These are phyloP conservation scores for Pestalotiopsis sp. DNA, from an alignment of 2,329 filamentous ascomycete genomes.

Conservation along the genomic window DNA sequence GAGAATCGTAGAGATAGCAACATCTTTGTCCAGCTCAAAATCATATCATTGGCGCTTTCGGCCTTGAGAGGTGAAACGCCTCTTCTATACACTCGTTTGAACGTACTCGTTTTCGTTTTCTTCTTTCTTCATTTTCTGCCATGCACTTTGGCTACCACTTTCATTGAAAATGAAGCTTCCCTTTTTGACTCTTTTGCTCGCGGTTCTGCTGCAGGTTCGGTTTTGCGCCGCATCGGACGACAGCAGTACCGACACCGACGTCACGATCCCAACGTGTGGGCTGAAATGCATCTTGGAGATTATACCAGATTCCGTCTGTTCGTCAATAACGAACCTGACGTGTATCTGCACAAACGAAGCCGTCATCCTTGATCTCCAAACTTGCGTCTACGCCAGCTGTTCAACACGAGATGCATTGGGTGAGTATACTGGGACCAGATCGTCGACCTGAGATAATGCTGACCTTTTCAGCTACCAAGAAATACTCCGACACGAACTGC, in stretches of 20 bases:
- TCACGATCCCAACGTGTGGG: not conserved
- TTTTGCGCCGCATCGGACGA: not conserved
- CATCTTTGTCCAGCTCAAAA: not conserved
- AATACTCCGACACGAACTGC: not conserved
- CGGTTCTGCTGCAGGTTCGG: not conserved
- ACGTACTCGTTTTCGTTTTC: not conserved
- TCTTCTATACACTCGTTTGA: not conserved
- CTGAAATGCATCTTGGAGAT: not conserved
- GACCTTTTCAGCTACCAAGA: not conserved
- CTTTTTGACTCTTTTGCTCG: not conserved
- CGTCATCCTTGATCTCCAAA: not conserved
- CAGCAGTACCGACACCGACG: not conserved
- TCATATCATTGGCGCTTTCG: not conserved
- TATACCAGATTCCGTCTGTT: not conserved
- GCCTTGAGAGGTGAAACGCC: not conserved
- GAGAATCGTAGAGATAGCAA: not conserved
- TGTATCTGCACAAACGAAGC: conserved; percentile 4
- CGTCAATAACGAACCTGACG: not conserved
- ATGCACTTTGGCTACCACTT: not conserved
- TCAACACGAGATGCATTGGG: not conserved
- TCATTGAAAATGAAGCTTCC: not conserved
- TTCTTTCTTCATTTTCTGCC: not conserved
- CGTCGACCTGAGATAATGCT: not conserved
- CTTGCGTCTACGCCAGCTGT: conserved; percentile 1
- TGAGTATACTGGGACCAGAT: not conserved